Percentiles rank a stretch among this genome's conserved stretches.
Conservation (phyloP, 2,329 filamentous ascomycete species). For the Rhinocladiella mackenziei region DNA sequence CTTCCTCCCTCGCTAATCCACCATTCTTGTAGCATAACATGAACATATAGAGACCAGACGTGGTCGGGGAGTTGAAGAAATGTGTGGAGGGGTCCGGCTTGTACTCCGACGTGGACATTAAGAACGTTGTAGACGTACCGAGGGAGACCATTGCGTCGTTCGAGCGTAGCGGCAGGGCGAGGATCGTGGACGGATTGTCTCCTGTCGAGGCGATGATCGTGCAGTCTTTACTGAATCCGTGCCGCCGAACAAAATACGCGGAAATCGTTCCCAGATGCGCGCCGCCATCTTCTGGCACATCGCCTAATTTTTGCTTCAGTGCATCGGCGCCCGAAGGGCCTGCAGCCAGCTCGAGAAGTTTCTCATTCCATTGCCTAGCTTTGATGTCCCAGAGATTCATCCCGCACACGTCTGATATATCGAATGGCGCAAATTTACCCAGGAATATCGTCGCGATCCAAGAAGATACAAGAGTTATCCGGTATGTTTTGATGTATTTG, state of each 20-base stretch:
- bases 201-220: conserved; percentile 83
- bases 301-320: conserved; percentile 73
- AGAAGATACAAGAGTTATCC: conserved; percentile 91
- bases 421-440: conserved; percentile 78
- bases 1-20: conserved; percentile 81
- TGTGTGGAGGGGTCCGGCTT: conserved; percentile 86
- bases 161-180: conserved; percentile 79
- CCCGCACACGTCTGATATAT: conserved; percentile 90
- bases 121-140: conserved; percentile 92
- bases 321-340: conserved; percentile 60
- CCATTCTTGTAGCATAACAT: conserved; percentile 99
- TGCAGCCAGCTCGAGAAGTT: conserved; percentile 70
- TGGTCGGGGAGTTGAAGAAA: conserved; percentile 97
- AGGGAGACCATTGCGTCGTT: conserved; percentile 92
- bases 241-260: conserved; percentile 71
- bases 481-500: conserved; percentile 72
- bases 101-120: conserved; percentile 94
- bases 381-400: conserved; percentile 96
- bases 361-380: conserved; percentile 66
- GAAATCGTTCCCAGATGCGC: conserved; percentile 71
- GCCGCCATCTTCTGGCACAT: conserved; percentile 75
- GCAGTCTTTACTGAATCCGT: conserved; percentile 72
- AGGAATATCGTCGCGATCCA: conserved; percentile 90
- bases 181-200: conserved; percentile 93
- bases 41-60: conserved; percentile 92